phyloP scores from a whole-genome alignment of 345 rosid genomes.

The Populus nigra region DNA sequence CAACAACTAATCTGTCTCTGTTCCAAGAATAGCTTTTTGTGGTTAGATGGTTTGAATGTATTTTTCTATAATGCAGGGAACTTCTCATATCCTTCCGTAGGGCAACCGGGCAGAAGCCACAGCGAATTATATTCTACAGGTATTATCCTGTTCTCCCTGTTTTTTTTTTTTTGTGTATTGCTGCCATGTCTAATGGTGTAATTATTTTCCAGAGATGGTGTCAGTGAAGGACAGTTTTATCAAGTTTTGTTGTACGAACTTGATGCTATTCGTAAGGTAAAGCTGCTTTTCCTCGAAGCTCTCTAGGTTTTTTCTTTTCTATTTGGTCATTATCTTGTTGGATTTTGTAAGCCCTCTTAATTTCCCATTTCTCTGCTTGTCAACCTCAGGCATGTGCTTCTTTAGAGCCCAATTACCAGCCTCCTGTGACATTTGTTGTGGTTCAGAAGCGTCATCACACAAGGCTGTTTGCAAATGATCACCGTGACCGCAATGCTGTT shows the following conservation, averaged over 20 bases:
- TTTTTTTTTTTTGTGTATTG: not conserved
- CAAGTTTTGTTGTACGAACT: constrained; percentile 91
- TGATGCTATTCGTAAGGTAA: constrained; percentile 96
- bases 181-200: not conserved
- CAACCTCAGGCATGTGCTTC: constrained; percentile 83
- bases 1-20: not conserved
- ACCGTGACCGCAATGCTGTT: constrained; percentile 61
- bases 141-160: not conserved
- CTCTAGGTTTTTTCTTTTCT: not conserved
- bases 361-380: not conserved
- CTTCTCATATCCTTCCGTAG: constrained; percentile 89
- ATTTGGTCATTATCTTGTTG: not conserved
- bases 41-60: not conserved
- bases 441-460: constrained; percentile 99
- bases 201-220: constrained; percentile 70
- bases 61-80: constrained; percentile 45
- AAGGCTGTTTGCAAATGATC: constrained; percentile 86
- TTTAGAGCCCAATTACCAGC: constrained; percentile 96
- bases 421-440: constrained; percentile 96
- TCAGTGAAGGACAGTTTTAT: constrained; percentile 96
- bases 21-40: not conserved
- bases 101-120: constrained; percentile 94
- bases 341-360: too few relatives aligned
- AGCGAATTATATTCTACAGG: constrained; percentile 97
- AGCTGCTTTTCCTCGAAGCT: not conserved